phyloP scores from a whole-genome alignment of 192 early-diverging fungal species.

The Chytriomyces confervae region DNA sequence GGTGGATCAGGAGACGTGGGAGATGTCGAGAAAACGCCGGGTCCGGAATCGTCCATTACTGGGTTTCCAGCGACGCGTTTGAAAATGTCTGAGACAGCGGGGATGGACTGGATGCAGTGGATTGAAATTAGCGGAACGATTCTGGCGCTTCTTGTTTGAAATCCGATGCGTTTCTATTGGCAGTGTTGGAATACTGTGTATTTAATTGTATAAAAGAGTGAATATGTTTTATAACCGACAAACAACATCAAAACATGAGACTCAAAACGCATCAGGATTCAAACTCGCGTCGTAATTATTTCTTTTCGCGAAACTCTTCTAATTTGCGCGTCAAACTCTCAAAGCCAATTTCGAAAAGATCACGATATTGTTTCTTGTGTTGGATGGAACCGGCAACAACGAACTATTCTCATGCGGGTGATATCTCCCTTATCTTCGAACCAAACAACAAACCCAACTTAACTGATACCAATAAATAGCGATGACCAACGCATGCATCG shows the following conservation, averaged over 20 bases:
- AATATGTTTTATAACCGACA: neutral
- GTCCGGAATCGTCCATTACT: too few species aligned
- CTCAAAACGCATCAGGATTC: slow-evolving; percentile 47
- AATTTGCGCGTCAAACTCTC: neutral
- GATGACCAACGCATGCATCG: slow-evolving; percentile 58
- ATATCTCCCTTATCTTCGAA: too few species aligned
- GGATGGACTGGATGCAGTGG: too few species aligned
- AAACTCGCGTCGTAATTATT: slow-evolving; percentile 36
- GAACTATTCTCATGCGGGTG: slow-evolving; percentile 66
- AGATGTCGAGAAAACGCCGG: too few species aligned
- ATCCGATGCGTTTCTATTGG: too few species aligned
- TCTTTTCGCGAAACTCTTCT: neutral
- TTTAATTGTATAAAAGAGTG: neutral
- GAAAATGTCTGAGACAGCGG: too few species aligned
- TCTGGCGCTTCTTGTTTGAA: too few species aligned
- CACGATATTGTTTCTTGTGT: slow-evolving; percentile 58
- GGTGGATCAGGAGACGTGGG: too few species aligned
- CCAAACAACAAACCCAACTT: too few species aligned
- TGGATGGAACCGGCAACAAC: slow-evolving; percentile 63
- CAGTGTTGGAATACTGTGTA: too few species aligned
- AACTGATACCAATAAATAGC: slow-evolving; percentile 17
- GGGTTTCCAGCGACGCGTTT: too few species aligned
- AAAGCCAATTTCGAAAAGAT: slow-evolving; percentile 40
- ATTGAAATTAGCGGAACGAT: too few species aligned
- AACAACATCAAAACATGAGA: slow-evolving; percentile 35